These are phyloP conservation scores for Ulvella scutata DNA, from an alignment of 139 green algal genomes.

Conservation along the genomic window DNA sequence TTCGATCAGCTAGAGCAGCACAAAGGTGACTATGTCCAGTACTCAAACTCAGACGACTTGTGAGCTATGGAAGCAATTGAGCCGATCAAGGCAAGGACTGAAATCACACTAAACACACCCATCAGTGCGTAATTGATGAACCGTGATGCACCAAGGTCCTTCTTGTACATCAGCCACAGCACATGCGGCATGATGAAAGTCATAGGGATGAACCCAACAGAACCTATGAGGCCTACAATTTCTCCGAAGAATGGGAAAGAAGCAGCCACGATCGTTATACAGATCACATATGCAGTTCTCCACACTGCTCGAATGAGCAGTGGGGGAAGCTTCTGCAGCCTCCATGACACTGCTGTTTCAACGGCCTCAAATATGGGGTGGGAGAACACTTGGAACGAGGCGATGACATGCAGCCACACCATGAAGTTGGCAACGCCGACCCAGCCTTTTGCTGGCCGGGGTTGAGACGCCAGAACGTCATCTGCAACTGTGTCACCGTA, in stretches of 20 bases:
- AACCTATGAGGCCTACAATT: slow-evolving; percentile 1
- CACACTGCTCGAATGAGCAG: background rate
- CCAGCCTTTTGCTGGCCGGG: background rate
- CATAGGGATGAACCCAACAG: slow-evolving; percentile 5
- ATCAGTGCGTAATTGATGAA: background rate
- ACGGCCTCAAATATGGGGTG: slow-evolving; percentile 6
- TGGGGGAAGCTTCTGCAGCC: background rate
- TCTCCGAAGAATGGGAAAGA: slow-evolving; percentile 11
- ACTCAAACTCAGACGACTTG: background rate
- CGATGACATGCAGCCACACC: slow-evolving; percentile 8
- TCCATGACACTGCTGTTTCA: background rate
- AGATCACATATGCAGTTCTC: background rate
- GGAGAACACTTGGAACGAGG: slow-evolving; percentile 4
- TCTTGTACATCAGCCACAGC: background rate
- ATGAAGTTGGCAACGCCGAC: background rate
- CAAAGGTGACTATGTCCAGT: too few species aligned
- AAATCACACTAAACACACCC: background rate
- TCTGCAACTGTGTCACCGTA: slow-evolving; percentile 5
- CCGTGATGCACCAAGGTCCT: background rate
- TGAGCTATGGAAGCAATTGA: background rate
- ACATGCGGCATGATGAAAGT: slow-evolving; percentile 6
- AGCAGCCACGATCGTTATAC: background rate
- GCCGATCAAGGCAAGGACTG: background rate
- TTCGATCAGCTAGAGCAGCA: too few species aligned
- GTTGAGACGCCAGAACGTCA: background rate